These are phyloP conservation scores for Fraxinus quadrangulata DNA, from an alignment of 257 asterid species.

Conservation along the genomic window DNA sequence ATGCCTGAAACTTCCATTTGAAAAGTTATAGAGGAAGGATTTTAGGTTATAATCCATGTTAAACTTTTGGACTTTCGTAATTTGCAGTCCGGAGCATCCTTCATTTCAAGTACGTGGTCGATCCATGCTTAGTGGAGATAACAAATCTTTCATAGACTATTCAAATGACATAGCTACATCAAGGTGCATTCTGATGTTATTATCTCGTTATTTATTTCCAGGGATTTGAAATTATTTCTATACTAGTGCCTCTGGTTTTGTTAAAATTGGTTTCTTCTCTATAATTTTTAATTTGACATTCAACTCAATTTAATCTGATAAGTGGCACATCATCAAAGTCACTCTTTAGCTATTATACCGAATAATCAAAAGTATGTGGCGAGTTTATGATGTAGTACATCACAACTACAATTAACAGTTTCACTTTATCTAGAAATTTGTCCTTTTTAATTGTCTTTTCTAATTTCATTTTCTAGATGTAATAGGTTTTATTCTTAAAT, in stretches of 20 bases:
- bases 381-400: background rate
- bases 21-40: conserved; percentile 13
- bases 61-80: conserved; percentile 26
- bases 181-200: conserved; percentile 38
- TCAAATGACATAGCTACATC: conserved; percentile 52
- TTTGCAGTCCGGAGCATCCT: conserved; percentile 91
- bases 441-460: no score
- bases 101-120: conserved; percentile 60
- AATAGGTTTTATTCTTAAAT: no score
- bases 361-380: background rate
- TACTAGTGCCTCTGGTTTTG: conserved; percentile 14
- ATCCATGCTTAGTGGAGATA: conserved; percentile 76
- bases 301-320: background rate
- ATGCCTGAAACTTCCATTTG: conserved; percentile 14
- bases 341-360: background rate
- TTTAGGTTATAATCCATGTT: conserved; percentile 20
- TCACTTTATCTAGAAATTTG: no score
- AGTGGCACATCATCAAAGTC: background rate
- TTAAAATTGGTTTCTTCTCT: conserved; percentile 9
- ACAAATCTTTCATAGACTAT: conserved; percentile 44
- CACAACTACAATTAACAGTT: no score
- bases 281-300: background rate
- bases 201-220: conserved; percentile 14
- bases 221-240: conserved; percentile 3
- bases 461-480: no score